Percentiles rank a stretch among this genome's conserved stretches.
These are phyloP conservation scores for Nicotiana benthamiana DNA, from an alignment of 257 asterid species.

Conservation along the genomic window DNA sequence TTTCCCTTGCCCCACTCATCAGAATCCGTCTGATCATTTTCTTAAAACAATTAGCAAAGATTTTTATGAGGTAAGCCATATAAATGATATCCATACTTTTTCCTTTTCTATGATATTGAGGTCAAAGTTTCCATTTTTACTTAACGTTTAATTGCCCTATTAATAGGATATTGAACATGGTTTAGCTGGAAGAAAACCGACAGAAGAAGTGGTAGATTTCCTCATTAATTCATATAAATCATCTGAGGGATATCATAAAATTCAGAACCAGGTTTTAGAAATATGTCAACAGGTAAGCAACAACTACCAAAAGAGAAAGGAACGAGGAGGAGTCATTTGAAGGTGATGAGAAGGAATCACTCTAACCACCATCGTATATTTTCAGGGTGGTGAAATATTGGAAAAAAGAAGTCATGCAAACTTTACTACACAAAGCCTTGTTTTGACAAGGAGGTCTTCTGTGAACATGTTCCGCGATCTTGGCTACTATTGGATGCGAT, in stretches of 20 bases:
- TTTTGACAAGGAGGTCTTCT: slow-evolving; percentile 25
- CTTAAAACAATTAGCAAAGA: slow-evolving; percentile 24
- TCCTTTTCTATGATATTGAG: neutral
- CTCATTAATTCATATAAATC: slow-evolving; percentile 13
- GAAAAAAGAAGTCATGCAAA: slow-evolving; percentile 9
- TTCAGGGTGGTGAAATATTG: slow-evolving; percentile 21
- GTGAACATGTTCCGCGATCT: slow-evolving; percentile 27
- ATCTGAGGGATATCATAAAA: neutral
- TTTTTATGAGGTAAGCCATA: slow-evolving; percentile 16
- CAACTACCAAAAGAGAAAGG: neutral
- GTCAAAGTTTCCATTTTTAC: neutral
- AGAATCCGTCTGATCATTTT: slow-evolving; percentile 31
- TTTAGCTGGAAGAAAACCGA: neutral
- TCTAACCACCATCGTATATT: neutral
- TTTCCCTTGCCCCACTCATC: slow-evolving; percentile 25
- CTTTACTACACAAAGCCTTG: slow-evolving; percentile 13
- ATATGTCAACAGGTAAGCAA: slow-evolving; percentile 11
- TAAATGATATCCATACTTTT: neutral
- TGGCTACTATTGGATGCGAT: slow-evolving; percentile 28
- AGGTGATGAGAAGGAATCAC: neutral
- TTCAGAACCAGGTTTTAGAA: slow-evolving; percentile 13
- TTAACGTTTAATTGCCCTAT: neutral
- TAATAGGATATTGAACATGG: slow-evolving; percentile 20
- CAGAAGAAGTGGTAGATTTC: slow-evolving; percentile 11
- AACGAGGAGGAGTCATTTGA: neutral